Evolutionary conservation across 1,139 yeast genomes (phyloP).

Genomic region (Suhomyces terraborum): DNA sequence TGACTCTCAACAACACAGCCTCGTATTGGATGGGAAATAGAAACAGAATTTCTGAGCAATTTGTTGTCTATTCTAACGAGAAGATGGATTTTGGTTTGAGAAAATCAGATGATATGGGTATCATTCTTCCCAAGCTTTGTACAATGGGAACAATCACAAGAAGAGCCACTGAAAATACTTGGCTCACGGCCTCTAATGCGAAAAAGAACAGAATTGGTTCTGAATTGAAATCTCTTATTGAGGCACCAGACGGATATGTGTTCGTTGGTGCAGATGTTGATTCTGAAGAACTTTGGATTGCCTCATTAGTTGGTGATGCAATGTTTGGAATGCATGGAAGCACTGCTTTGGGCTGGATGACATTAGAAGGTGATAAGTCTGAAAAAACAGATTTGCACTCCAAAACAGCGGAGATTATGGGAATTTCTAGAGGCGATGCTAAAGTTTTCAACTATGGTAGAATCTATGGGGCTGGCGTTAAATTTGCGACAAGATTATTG

Average conservation of each 20-base stretch:
- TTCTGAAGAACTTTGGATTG: slow-evolving; percentile 98
- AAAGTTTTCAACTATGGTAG: slow-evolving; percentile 95
- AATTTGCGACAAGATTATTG: slow-evolving; percentile 79
- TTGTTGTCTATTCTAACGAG: slow-evolving; percentile 62
- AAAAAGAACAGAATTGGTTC: slow-evolving; percentile 86
- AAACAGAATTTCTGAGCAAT: slow-evolving; percentile 79
- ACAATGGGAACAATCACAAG: slow-evolving; percentile 98
- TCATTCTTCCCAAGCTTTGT: slow-evolving; percentile 79
- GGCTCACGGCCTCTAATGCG: slow-evolving; percentile 97
- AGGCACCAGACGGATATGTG: slow-evolving; percentile 86
- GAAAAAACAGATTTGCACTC: slow-evolving; percentile 95
- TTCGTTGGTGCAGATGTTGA: slow-evolving; percentile 99
- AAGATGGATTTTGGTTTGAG: slow-evolving; percentile 31
- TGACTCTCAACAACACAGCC: slow-evolving; percentile 73
- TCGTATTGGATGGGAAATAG: slow-evolving; percentile 95
- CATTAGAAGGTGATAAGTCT: slow-evolving; percentile 88
- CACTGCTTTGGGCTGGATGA: slow-evolving; percentile 99
- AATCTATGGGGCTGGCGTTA: slow-evolving; percentile 95
- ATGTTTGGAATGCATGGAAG: slow-evolving; percentile 89
- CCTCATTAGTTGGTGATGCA: slow-evolving; percentile 91
- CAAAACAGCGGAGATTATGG: slow-evolving; percentile 86
- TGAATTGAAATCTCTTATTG: slow-evolving; percentile 82
- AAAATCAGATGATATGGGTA: slow-evolving; percentile 52
- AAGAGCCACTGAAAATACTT: slow-evolving; percentile 94
- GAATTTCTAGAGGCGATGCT: slow-evolving; percentile 89